A percentile compares a stretch with the other conserved stretches of the same genome.
phyloP scores from a whole-genome alignment of 208 protist genomes.

The Leishmania martiniquensis region DNA sequence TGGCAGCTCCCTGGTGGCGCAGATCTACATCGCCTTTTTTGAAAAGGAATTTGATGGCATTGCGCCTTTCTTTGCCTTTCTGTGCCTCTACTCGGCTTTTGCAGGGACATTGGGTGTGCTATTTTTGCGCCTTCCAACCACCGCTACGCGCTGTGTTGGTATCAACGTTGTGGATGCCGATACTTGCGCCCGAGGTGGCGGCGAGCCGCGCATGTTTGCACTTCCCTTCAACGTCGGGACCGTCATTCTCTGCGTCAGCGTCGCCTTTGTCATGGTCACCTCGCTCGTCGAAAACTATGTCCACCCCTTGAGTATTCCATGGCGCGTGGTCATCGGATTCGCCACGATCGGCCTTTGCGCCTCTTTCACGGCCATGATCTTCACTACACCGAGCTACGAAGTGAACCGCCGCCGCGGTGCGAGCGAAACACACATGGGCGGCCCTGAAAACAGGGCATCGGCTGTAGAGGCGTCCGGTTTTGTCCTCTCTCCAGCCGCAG shows the following conservation, averaged over 20 bases:
- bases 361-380: slow-evolving; percentile 69
- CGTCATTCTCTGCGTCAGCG: slow-evolving; percentile 44
- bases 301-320: slow-evolving; percentile 23
- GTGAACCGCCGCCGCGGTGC: slow-evolving; percentile 40
- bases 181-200: slow-evolving; percentile 47
- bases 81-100: slow-evolving; percentile 54
- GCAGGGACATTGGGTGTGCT: slow-evolving; percentile 57
- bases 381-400: slow-evolving; percentile 68
- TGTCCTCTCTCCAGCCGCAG: neutral
- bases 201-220: slow-evolving; percentile 60
- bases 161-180: slow-evolving; percentile 63
- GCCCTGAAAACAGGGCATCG: neutral
- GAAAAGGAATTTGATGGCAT: slow-evolving; percentile 42
- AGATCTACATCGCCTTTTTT: slow-evolving; percentile 81
- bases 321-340: slow-evolving; percentile 47
- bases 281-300: slow-evolving; percentile 61
- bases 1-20: slow-evolving; percentile 73
- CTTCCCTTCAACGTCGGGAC: slow-evolving; percentile 69
- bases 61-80: slow-evolving; percentile 68
- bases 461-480: too few relatives aligned
- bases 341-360: slow-evolving; percentile 47
- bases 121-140: slow-evolving; percentile 57
- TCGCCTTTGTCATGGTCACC: slow-evolving; percentile 51
- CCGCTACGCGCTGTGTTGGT: slow-evolving; percentile 56
- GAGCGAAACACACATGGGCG: slow-evolving; percentile 8